A percentile compares a stretch with the other conserved stretches of the same genome.
These are phyloP conservation scores for Cotoneaster glaucophyllus DNA, from an alignment of 306 rosid genomes.

Conservation along the genomic window DNA sequence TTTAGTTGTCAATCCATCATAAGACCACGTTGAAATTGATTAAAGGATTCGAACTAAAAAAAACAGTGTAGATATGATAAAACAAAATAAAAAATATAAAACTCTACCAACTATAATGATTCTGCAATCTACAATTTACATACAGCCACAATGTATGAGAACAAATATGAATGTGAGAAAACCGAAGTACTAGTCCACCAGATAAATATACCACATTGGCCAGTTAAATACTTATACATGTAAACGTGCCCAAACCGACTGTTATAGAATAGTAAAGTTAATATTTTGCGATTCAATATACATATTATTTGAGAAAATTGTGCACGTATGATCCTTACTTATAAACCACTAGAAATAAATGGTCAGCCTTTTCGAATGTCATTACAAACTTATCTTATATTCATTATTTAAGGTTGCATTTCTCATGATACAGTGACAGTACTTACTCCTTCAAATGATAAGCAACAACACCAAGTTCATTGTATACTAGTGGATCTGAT, in stretches of 20 bases:
- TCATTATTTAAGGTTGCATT: not conserved
- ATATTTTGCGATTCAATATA: not conserved
- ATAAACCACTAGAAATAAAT: not conserved
- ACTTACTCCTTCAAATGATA: constrained; percentile 92
- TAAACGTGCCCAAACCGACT: not conserved
- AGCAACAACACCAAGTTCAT: constrained; percentile 97
- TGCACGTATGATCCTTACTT: not conserved
- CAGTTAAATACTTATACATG: not conserved
- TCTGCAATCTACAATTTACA: not conserved
- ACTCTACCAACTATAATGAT: not conserved
- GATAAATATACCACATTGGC: not conserved
- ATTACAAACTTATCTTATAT: not conserved
- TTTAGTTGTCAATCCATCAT: not conserved
- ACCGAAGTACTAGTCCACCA: not conserved
- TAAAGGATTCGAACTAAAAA: not conserved
- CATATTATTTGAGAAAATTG: not conserved
- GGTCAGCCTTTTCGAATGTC: not conserved
- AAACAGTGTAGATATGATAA: not conserved
- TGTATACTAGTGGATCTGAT: constrained; percentile 87
- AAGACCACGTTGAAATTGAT: not conserved
- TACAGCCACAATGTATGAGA: too few species aligned
- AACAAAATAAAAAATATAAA: not conserved
- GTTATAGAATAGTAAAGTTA: not conserved
- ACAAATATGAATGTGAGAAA: not conserved
- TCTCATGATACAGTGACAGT: constrained; percentile 10